A percentile compares a stretch with the other conserved stretches of the same genome.
phyloP scores from a whole-genome alignment of 73 alveolate genomes.

The Tetrahymena elliotti region DNA sequence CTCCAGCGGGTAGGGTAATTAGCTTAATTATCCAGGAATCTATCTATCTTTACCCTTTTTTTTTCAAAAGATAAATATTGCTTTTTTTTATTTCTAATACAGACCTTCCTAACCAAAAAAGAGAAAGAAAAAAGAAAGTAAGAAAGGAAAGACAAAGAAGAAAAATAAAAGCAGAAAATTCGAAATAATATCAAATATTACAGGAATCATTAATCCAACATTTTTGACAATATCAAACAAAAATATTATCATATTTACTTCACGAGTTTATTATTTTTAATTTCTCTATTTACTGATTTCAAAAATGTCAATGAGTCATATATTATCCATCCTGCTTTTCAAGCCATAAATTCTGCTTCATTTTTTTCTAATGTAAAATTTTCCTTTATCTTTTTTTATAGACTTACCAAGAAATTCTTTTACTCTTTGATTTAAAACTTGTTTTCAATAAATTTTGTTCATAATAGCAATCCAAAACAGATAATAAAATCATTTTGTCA shows the following conservation, averaged over 20 bases:
- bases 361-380: not conserved
- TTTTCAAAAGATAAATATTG: not conserved
- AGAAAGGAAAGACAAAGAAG: not conserved
- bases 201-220: not conserved
- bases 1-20: not conserved
- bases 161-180: not conserved
- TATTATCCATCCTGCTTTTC: not conserved
- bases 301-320: no score
- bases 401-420: no score
- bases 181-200: not conserved
- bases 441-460: no score
- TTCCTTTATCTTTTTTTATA: not conserved
- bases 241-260: not conserved
- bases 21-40: not conserved
- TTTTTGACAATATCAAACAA: not conserved
- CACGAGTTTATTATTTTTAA: not conserved
- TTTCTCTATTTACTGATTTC: not conserved
- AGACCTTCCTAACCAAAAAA: not conserved
- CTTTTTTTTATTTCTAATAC: not conserved
- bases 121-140: not conserved
- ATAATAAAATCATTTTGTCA: no score
- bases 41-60: not conserved
- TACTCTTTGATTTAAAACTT: no score
- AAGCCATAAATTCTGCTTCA: not conserved
- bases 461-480: no score